Conservation (phyloP, 129 eudicot genomes). For the Flaveria bidentis region DNA sequence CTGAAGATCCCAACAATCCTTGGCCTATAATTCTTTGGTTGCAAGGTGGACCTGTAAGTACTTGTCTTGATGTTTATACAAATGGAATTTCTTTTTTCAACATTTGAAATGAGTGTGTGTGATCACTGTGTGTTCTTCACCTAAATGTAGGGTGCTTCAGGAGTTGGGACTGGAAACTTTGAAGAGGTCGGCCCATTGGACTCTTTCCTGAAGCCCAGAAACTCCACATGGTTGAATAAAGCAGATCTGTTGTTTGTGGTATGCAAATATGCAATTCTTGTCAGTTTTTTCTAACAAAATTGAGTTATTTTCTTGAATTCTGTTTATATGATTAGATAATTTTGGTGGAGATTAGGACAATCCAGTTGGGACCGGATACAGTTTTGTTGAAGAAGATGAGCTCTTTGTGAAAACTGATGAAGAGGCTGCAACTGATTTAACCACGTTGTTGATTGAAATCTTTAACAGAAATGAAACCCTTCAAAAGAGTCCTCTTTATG, state of each 20-base stretch:
- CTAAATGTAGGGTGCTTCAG: slow-evolving; percentile 75
- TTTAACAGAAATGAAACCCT: slow-evolving; percentile 50
- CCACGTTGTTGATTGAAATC: slow-evolving; percentile 59
- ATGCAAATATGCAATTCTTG: slow-evolving; percentile 1
- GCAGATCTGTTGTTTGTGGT: slow-evolving; percentile 97
- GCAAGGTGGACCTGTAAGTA: slow-evolving; percentile 95
- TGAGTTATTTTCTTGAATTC: background rate
- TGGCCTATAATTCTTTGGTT: slow-evolving; percentile 96
- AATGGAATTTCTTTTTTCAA: background rate
- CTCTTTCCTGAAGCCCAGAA: slow-evolving; percentile 68
- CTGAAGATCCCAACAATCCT: slow-evolving; percentile 64
- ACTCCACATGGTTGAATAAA: slow-evolving; percentile 78
- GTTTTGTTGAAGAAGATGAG: slow-evolving; percentile 68
- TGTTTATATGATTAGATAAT: slow-evolving; percentile 4
- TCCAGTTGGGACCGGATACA: slow-evolving; percentile 95
- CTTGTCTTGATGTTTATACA: background rate
- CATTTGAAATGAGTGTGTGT: slow-evolving; percentile 24
- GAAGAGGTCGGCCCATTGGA: slow-evolving; percentile 92
- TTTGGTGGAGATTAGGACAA: slow-evolving; percentile 59
- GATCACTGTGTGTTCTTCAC: background rate
- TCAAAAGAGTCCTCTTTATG: slow-evolving; percentile 68
- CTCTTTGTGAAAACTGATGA: slow-evolving; percentile 72
- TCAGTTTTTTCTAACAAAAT: background rate
- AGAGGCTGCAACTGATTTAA: slow-evolving; percentile 78
- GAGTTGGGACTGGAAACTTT: slow-evolving; percentile 85